Percentiles rank a stretch among this genome's conserved stretches.
These are phyloP conservation scores for Suhomyces choctaworum DNA, from an alignment of 1,139 yeast genomes.

Conservation along the genomic window DNA sequence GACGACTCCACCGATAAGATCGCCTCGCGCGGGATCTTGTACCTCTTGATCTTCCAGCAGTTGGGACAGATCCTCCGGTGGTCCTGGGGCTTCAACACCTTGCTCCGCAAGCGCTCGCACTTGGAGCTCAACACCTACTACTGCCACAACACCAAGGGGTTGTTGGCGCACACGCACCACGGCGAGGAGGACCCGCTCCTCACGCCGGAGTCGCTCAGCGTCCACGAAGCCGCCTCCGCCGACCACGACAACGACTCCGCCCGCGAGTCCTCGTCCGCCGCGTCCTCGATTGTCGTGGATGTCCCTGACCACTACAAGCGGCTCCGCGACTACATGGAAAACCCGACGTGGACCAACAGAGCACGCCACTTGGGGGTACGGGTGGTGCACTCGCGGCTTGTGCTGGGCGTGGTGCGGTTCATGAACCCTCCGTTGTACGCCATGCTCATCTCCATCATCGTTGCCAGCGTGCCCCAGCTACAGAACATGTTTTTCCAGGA, in stretches of 20 bases:
- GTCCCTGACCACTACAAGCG: constrained; percentile 9
- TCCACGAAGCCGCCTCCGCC: background rate
- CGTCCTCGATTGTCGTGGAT: constrained; percentile 9
- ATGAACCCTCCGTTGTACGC: constrained; percentile 97
- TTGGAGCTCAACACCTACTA: constrained; percentile 40
- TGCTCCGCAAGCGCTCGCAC: constrained; percentile 54
- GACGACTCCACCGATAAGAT: constrained; percentile 68
- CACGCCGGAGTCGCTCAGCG: background rate
- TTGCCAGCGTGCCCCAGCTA: constrained; percentile 76
- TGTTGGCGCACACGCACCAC: constrained; percentile 13
- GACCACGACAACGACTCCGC: background rate
- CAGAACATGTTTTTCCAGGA: constrained; percentile 64
- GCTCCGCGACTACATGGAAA: constrained; percentile 8
- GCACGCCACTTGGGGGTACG: constrained; percentile 3
- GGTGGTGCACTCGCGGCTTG: constrained; percentile 8
- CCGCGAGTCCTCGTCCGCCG: constrained; percentile 2
- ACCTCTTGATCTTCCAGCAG: constrained; percentile 78
- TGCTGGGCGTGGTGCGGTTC: constrained; percentile 39
- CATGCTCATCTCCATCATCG: constrained; percentile 78
- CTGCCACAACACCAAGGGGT: constrained; percentile 13
- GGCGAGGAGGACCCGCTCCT: constrained; percentile 15
- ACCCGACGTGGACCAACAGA: constrained; percentile 3
- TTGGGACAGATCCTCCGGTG: constrained; percentile 81
- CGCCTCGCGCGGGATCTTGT: constrained; percentile 78
- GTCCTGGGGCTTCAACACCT: constrained; percentile 89